Conservation (phyloP, 768 basidiomycete species). For the Leccinum arenicola region DNA sequence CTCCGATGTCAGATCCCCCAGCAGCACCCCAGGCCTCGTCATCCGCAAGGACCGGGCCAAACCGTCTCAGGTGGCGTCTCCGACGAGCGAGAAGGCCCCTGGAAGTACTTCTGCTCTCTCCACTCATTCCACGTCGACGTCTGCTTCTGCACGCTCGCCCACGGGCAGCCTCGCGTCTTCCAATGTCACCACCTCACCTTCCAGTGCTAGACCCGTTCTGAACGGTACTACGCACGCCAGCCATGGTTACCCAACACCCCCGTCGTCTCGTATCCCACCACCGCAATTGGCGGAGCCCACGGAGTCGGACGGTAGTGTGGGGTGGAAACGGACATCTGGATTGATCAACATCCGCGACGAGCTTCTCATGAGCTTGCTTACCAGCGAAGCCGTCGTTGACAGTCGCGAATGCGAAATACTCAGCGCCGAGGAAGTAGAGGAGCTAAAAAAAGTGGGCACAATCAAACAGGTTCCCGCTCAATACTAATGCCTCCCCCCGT, state of each 20-base stretch:
- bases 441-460: constrained; percentile 58
- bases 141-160: constrained; percentile 20
- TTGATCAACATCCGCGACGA: constrained; percentile 70
- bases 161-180: constrained; percentile 25
- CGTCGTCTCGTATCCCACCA: constrained; percentile 36
- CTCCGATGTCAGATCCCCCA: constrained; percentile 20
- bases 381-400: constrained; percentile 94
- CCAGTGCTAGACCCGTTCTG: constrained; percentile 15
- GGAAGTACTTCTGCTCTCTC: constrained; percentile 28
- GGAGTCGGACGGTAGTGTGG: constrained; percentile 34
- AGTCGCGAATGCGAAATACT: constrained; percentile 79
- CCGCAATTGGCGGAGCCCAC: constrained; percentile 33
- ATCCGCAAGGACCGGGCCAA: constrained; percentile 53
- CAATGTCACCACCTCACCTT: constrained; percentile 18
- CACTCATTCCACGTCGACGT: constrained; percentile 22
- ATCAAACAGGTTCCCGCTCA: constrained; percentile 19
- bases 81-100: constrained; percentile 21
- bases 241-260: constrained; percentile 37
- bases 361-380: constrained; percentile 82
- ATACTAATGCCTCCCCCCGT: background rate
- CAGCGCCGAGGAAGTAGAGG: constrained; percentile 67
- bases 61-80: constrained; percentile 20
- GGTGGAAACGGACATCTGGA: constrained; percentile 44
- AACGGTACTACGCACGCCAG: constrained; percentile 11
- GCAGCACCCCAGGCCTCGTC: constrained; percentile 35